Conservation (phyloP, 305 asterid genomes). For the Rubia peregrina region DNA sequence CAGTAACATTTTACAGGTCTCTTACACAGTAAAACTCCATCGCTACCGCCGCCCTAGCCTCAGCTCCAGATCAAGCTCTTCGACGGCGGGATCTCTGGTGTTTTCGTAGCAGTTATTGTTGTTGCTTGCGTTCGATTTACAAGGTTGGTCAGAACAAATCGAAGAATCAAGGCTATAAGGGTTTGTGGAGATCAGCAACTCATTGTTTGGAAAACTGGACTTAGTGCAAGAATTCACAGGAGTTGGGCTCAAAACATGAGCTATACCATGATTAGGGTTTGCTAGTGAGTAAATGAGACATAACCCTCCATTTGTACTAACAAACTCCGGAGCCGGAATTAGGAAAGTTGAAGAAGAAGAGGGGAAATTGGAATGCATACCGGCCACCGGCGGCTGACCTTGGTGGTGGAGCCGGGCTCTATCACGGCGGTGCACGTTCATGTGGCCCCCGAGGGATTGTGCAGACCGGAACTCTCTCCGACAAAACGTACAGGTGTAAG, state of each 20-base stretch:
- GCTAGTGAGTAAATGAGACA: conserved; percentile 48
- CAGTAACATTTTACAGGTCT: conserved; percentile 6
- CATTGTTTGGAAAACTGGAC: conserved; percentile 8
- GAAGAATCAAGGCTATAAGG: conserved; percentile 31
- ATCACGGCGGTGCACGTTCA: conserved; percentile 75
- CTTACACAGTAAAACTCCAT: conserved; percentile 2
- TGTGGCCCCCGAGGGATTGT: conserved; percentile 73
- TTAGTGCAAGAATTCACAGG: conserved; percentile 14
- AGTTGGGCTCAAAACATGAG: conserved; percentile 18
- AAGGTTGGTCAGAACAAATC: conserved; percentile 30
- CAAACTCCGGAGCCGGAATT: conserved; percentile 34
- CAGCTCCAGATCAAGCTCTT: conserved; percentile 60
- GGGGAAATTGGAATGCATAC: conserved; percentile 14
- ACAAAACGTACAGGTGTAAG: conserved; percentile 56
- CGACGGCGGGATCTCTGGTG: conserved; percentile 20
- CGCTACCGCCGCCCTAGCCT: conserved; percentile 46
- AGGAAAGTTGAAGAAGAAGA: conserved; percentile 22
- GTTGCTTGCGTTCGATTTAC: conserved; percentile 19
- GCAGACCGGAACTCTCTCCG: conserved; percentile 59
- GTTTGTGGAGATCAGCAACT: conserved; percentile 13
- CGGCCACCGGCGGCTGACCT: conserved; percentile 9
- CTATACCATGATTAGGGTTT: conserved; percentile 32
- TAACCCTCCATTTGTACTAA: conserved; percentile 31
- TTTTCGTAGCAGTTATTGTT: conserved; percentile 9
- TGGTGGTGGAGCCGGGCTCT: conserved; percentile 45